Evolutionary conservation across 2,329 filamentous ascomycete genomes (phyloP).

Genomic region (Ploettnerulaceae sp.): DNA sequence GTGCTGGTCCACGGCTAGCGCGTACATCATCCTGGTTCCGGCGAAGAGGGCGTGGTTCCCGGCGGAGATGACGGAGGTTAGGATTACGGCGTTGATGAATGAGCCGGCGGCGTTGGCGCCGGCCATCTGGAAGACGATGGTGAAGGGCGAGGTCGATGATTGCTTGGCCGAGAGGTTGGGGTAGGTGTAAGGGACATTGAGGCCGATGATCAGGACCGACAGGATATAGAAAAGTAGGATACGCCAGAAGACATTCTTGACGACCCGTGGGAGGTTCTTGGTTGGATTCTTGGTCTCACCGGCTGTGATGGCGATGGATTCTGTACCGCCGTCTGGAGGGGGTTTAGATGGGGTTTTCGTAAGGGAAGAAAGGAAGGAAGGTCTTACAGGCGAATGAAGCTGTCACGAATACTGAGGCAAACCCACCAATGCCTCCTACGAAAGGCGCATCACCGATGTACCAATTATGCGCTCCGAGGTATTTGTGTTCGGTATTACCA

Average conservation of each 20-base stretch:
- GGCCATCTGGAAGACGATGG: slow-evolving; percentile 55
- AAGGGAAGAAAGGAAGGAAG: neutral
- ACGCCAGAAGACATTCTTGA: slow-evolving; percentile 63
- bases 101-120: slow-evolving; percentile 50
- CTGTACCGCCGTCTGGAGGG: slow-evolving; percentile 48
- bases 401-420: slow-evolving; percentile 59
- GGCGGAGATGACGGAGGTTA: slow-evolving; percentile 54
- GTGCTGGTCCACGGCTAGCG: slow-evolving; percentile 48
- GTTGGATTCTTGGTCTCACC: slow-evolving; percentile 61
- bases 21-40: slow-evolving; percentile 52
- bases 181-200: slow-evolving; percentile 54
- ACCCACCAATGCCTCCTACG: slow-evolving; percentile 59
- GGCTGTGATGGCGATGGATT: slow-evolving; percentile 61
- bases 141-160: slow-evolving; percentile 49
- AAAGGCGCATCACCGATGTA: slow-evolving; percentile 57
- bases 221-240: slow-evolving; percentile 43
- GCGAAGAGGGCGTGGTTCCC: slow-evolving; percentile 56
- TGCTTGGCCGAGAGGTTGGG: slow-evolving; percentile 40
- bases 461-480: slow-evolving; percentile 57
- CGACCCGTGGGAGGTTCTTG: slow-evolving; percentile 55
- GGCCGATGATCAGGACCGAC: slow-evolving; percentile 50
- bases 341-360: slow-evolving; percentile 1
- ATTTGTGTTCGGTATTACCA: slow-evolving; percentile 47
- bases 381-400: slow-evolving; percentile 55
- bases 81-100: slow-evolving; percentile 57